These are phyloP conservation scores for Plasmodium sp. DNA, from an alignment of 169 alveolate genomes.

Conservation along the genomic window DNA sequence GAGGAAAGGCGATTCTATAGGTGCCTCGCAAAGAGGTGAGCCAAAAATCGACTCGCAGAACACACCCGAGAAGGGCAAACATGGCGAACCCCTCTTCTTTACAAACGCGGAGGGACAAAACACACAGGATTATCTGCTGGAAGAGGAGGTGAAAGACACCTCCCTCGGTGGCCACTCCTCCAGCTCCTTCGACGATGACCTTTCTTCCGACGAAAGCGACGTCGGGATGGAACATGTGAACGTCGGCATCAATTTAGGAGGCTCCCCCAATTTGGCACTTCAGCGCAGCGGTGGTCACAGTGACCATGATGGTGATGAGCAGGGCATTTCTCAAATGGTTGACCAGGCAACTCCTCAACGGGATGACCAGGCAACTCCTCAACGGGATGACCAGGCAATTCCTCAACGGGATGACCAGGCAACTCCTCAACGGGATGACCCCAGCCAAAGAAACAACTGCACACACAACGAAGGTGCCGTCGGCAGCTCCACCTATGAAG, in stretches of 20 bases:
- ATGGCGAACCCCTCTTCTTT: neutral
- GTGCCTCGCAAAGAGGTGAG: neutral
- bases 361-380: neutral
- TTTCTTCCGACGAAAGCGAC: conserved; percentile 20
- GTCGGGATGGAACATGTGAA: neutral
- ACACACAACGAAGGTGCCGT: neutral
- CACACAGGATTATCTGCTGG: neutral
- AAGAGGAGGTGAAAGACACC: neutral
- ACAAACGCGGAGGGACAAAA: neutral
- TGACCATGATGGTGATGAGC: neutral
- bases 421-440: neutral
- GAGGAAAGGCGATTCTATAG: neutral
- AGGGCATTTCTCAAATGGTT: too few species aligned
- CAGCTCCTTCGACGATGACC: neutral
- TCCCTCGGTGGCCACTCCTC: neutral
- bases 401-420: neutral
- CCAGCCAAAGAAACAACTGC: neutral
- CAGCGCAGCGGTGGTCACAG: neutral
- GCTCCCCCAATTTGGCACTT: neutral
- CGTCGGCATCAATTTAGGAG: neutral
- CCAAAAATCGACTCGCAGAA: neutral
- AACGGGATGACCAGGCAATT: neutral
- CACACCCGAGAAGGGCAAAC: neutral
- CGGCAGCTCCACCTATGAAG: conserved; percentile 51
- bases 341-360: neutral